Base-by-base conservation (phyloP, 306 rosid genomes). In the Alnus rubra region DNA sequence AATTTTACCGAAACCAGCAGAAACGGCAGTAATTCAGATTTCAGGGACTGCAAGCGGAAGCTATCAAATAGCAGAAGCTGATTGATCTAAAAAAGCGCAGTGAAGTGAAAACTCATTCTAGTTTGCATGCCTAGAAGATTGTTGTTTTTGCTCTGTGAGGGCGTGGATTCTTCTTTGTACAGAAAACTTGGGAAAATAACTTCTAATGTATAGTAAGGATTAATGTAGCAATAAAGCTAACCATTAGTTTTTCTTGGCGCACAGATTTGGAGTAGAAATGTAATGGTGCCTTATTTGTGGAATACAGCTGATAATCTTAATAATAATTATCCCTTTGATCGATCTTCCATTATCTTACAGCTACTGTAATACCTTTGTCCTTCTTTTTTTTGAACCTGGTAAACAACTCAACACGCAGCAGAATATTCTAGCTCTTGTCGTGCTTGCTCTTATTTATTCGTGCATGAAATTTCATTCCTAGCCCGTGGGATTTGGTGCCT, bases 21-120 rank as follows among this genome's bases (percentile, higher is more conserved):
- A 56, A 33, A 60, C 35, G 73, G 30, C 53, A 76, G 18, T 33
- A 33, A 31, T 67, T 39, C 16, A 28, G 64, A 16, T 37, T 52
- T 9, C n/a, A 85, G 83, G 84, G 83, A 44, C 63, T 90, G 81
- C 83, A 76, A 30, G 37, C 76, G 90, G 58, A 92, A 79, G 86
- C 84, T 72, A 74, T 30, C 80, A 55, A 4, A 15, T 35, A 28
- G 35, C 42, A 14, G 47, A 75, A 3, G 56, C 49, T 51, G 48
- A 49, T 12, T 11, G 50, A 44, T 58, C 35, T 18, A 16, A 73
- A 59, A 5, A 2, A 52, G 54, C 73, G 47, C 65, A 53, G 82
- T 12, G 2, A 15, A 64, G 18, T 64, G 48, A 35, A 64, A 64
- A 33, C 52, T 64, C 9, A 16, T 23, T 23, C 64, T 58, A 58